Evolutionary conservation across 2,329 filamentous ascomycete genomes (phyloP).

Genomic region (Bipolaris bicolor): DNA sequence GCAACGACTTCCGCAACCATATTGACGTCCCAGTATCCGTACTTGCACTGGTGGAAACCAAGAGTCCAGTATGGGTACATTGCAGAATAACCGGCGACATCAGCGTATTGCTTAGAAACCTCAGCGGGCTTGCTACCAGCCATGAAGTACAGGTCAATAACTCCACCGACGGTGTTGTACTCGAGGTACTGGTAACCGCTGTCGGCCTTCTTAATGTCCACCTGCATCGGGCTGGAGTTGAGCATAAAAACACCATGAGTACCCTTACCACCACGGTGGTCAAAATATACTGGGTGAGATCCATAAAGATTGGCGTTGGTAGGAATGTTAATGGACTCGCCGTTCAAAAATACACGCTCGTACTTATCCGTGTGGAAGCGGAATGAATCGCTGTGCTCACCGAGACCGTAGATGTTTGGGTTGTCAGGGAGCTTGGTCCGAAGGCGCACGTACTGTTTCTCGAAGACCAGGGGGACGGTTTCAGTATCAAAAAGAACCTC

Average conservation of each 20-base stretch:
- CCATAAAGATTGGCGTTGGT: slow-evolving; percentile 72
- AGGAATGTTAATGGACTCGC: slow-evolving; percentile 68
- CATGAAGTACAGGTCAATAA: slow-evolving; percentile 69
- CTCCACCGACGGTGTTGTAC: slow-evolving; percentile 78
- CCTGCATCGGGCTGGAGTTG: slow-evolving; percentile 64
- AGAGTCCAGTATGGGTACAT: slow-evolving; percentile 61
- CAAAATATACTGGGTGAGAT: slow-evolving; percentile 75
- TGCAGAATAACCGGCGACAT: slow-evolving; percentile 56
- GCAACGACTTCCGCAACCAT: slow-evolving; percentile 70
- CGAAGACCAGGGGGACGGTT: slow-evolving; percentile 71
- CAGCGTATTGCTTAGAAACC: slow-evolving; percentile 58
- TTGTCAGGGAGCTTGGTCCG: slow-evolving; percentile 71
- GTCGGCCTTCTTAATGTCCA: slow-evolving; percentile 70
- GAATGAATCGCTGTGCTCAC: slow-evolving; percentile 76
- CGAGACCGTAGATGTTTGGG: slow-evolving; percentile 78
- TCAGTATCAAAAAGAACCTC: slow-evolving; percentile 74
- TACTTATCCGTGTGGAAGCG: slow-evolving; percentile 71
- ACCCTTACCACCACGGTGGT: slow-evolving; percentile 64
- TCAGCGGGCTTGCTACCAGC: slow-evolving; percentile 55
- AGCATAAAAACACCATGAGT: slow-evolving; percentile 48
- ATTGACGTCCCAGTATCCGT: slow-evolving; percentile 63
- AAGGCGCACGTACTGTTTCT: slow-evolving; percentile 77
- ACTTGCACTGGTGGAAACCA: slow-evolving; percentile 61
- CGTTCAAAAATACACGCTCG: slow-evolving; percentile 71
- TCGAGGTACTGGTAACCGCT: slow-evolving; percentile 72